These are phyloP conservation scores for Saccharomyces uvarum DNA, from an alignment of 1,139 yeast genomes.

Conservation along the genomic window DNA sequence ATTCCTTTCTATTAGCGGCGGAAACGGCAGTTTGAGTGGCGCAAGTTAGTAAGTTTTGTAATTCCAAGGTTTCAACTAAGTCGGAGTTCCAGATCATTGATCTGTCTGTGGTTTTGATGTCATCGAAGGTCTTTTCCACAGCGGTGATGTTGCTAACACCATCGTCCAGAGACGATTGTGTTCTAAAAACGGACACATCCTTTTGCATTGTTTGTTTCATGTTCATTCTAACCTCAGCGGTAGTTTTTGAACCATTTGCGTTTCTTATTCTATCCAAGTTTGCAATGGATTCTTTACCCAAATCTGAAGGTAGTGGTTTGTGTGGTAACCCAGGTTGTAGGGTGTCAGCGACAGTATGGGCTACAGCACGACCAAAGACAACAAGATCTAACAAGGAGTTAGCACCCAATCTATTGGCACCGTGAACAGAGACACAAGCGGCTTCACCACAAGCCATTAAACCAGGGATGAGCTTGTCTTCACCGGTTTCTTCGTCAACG, in stretches of 20 bases:
- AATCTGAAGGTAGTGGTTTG: slow-evolving; percentile 68
- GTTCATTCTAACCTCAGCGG: slow-evolving; percentile 81
- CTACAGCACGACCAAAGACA: slow-evolving; percentile 96
- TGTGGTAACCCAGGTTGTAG: slow-evolving; percentile 86
- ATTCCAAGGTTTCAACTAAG: slow-evolving; percentile 89
- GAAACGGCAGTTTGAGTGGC: slow-evolving; percentile 93
- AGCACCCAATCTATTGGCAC: slow-evolving; percentile 98
- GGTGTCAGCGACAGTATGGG: slow-evolving; percentile 80
- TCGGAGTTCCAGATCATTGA: slow-evolving; percentile 99
- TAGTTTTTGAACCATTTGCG: slow-evolving; percentile 71
- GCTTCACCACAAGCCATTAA: slow-evolving; percentile 97
- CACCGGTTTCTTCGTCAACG: slow-evolving; percentile 67
- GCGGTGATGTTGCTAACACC: slow-evolving; percentile 77
- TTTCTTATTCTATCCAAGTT: slow-evolving; percentile 84
- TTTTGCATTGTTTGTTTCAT: slow-evolving; percentile 97
- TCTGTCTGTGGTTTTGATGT: slow-evolving; percentile 84
- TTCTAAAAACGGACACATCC: slow-evolving; percentile 96
- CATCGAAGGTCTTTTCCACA: slow-evolving; percentile 66
- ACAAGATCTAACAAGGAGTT: slow-evolving; percentile 96
- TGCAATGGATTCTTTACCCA: slow-evolving; percentile 84
- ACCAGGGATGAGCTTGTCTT: slow-evolving; percentile 89
- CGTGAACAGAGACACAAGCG: slow-evolving; percentile 98
- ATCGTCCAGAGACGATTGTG: slow-evolving; percentile 82
- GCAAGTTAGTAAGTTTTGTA: slow-evolving; percentile 94
- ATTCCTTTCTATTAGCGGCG: slow-evolving; percentile 93